Evolutionary conservation across 192 early-diverging fungal species (phyloP).

Genomic region (Dissophora globulifera): DNA sequence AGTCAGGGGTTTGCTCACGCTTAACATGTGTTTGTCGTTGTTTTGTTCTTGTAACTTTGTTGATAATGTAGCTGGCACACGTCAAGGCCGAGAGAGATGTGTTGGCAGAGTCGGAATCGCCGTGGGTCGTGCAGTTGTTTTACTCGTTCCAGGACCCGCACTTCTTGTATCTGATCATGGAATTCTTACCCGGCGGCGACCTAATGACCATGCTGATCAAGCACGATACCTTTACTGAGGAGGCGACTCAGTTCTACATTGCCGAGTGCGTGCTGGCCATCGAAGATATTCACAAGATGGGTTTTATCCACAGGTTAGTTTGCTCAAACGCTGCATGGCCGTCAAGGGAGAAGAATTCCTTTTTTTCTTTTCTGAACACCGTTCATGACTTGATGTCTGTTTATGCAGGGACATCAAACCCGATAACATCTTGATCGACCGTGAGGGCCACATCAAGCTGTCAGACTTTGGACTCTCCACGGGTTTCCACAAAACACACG

Average conservation of each 20-base stretch:
- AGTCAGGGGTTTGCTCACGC: too few relatives aligned
- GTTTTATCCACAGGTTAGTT: conserved; percentile 90
- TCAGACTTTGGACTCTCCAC: conserved; percentile 99
- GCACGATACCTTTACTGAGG: conserved; percentile 96
- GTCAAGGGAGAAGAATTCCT: not conserved
- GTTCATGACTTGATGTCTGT: too few relatives aligned
- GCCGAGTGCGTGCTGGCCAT: conserved; percentile 95
- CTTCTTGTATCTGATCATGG: conserved; percentile 99
- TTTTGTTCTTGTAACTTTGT: not conserved
- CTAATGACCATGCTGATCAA: conserved; percentile 99
- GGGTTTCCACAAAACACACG: conserved; percentile 99
- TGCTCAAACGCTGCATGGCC: not conserved
- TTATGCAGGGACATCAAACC: conserved; percentile 80
- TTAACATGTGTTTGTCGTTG: not conserved
- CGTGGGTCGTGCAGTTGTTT: conserved; percentile 98
- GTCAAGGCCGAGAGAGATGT: conserved; percentile 99
- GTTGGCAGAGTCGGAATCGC: conserved; percentile 93
- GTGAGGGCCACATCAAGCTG: conserved; percentile 98
- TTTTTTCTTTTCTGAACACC: too few relatives aligned
- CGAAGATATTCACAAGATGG: conserved; percentile 91
- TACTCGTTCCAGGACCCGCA: conserved; percentile 97
- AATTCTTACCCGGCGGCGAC: conserved; percentile 98
- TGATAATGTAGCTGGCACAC: conserved; percentile 91
- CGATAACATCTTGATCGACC: conserved; percentile 94
- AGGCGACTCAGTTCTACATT: conserved; percentile 98